Evolutionary conservation across 2,329 filamentous ascomycete species (phyloP).

Genomic region (Hypoxylon sp.): DNA sequence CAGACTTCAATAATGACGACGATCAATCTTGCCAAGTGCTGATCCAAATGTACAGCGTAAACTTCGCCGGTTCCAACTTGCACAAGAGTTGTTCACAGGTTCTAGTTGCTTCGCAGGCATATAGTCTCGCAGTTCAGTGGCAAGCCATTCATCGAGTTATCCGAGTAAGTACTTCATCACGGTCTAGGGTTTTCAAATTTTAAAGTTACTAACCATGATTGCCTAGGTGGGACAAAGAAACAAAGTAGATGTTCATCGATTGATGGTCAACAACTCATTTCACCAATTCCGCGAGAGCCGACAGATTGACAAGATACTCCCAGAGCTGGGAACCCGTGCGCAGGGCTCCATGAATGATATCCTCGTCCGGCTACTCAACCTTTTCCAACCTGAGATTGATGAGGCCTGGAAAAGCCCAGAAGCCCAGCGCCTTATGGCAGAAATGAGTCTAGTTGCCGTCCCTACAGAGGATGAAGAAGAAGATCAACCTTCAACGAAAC

Average conservation of each 20-base stretch:
- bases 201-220: conserved; percentile 23
- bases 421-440: conserved; percentile 29
- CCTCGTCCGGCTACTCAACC: conserved; percentile 41
- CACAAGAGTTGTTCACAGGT: conserved; percentile 43
- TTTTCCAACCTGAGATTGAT: conserved; percentile 41
- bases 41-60: conserved; percentile 45
- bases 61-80: conserved; percentile 42
- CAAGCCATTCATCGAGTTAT: conserved; percentile 45
- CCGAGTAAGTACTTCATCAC: conserved; percentile 38
- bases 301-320: conserved; percentile 44
- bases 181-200: no score
- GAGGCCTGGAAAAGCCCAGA: conserved; percentile 38
- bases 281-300: conserved; percentile 42
- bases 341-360: conserved; percentile 36
- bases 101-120: conserved; percentile 40
- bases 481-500: conserved; percentile 6
- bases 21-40: conserved; percentile 41
- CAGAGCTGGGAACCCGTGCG: conserved; percentile 40
- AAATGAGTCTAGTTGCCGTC: conserved; percentile 31
- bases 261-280: conserved; percentile 42
- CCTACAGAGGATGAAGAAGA: background rate
- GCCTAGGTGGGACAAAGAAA: conserved; percentile 42
- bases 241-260: conserved; percentile 39
- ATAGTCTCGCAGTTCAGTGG: conserved; percentile 40
- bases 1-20: conserved; percentile 37